Base-by-base conservation (phyloP, 345 rosid genomes). In the Citrus maxima region DNA sequence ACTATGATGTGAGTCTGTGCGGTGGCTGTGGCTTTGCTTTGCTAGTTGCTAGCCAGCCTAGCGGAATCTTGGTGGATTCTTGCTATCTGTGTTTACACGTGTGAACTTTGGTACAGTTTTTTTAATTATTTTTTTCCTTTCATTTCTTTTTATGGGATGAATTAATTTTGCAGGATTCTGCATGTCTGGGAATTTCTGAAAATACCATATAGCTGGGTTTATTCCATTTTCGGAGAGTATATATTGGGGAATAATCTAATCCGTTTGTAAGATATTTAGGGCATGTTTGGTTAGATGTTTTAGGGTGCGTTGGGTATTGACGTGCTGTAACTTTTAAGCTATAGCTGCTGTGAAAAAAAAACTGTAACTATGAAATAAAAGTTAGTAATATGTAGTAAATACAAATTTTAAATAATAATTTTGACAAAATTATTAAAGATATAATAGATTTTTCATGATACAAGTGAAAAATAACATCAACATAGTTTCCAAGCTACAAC, bases 41-140 rank as follows among this genome's bases (percentile, higher is more conserved):
- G 51, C 51, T 13, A 3, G 71, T 71, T 84, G 85, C 74, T 76
- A 77, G 83, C 83, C 87, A 86, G 86, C 84, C 84, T 60, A 64
- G 80, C 86, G 54, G 67, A 46, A 78, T 80, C 79, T 61, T 24
- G 28, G 87, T 49, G 75, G 80, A 78, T 82, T 84, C 81, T 19
- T 70, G 5, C 40, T 10, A 28, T n/a, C 56, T 60, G 62, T 61
- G 5, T n/a, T 55, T 69, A 75, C 42, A 55, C 69, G 59, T 73
- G 67, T 78, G 37, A 66, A 27, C 24, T 56, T 5, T 32, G 16
- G 14, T 38, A 1, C 18, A 2, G 21, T 34, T 22, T 14, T 32
- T 32, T 32, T 32, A 32, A 32, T 32, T 32, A 4, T 35, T 5
- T 16, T 30, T 51, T 46, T 8, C 10, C 22, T 21, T 56, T 40